Percentiles rank a stretch among this genome's conserved stretches.
Evolutionary conservation across 2,329 filamentous ascomycete genomes (phyloP).

Genomic region (Cercospora sesami): DNA sequence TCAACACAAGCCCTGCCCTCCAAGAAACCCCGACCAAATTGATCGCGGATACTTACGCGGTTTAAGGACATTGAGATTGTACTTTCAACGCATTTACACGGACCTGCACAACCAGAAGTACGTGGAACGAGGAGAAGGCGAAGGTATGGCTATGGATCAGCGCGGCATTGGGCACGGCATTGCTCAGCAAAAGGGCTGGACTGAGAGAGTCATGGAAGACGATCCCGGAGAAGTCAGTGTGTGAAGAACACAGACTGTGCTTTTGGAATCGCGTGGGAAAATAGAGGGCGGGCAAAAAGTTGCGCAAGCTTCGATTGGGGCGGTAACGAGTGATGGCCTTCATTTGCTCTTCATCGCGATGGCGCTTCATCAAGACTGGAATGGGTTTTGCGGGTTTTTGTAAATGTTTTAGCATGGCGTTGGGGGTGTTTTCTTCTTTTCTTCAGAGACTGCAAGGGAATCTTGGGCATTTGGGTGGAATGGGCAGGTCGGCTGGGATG

Average conservation of each 20-base stretch:
- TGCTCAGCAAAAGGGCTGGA: conserved; percentile 30
- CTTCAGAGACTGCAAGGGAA: not conserved
- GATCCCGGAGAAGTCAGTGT: conserved; percentile 28
- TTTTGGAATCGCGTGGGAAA: not conserved
- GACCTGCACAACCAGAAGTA: conserved; percentile 57
- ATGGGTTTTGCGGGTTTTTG: not conserved
- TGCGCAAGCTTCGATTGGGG: conserved; percentile 2
- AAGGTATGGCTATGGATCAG: conserved; percentile 39
- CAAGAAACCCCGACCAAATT: conserved; percentile 73
- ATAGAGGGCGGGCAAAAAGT: not conserved
- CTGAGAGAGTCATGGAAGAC: conserved; percentile 23
- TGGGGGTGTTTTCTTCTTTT: conserved; percentile 17
- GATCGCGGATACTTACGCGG: conserved; percentile 89
- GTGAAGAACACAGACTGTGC: conserved; percentile 3
- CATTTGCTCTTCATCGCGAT: not conserved
- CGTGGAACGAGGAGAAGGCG: conserved; percentile 39
- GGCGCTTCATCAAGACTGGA: conserved; percentile 3
- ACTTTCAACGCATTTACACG: conserved; percentile 83
- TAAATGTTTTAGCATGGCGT: conserved; percentile 22
- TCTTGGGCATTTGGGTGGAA: conserved; percentile 49
- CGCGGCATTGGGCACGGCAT: conserved; percentile 30
- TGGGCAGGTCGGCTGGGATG: not conserved
- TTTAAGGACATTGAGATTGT: conserved; percentile 72
- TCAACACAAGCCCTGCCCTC: conserved; percentile 63
- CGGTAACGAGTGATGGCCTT: not conserved